Evolutionary conservation across 2,329 filamentous ascomycete species (phyloP).

Genomic region (Dothiorella sarmentorum): DNA sequence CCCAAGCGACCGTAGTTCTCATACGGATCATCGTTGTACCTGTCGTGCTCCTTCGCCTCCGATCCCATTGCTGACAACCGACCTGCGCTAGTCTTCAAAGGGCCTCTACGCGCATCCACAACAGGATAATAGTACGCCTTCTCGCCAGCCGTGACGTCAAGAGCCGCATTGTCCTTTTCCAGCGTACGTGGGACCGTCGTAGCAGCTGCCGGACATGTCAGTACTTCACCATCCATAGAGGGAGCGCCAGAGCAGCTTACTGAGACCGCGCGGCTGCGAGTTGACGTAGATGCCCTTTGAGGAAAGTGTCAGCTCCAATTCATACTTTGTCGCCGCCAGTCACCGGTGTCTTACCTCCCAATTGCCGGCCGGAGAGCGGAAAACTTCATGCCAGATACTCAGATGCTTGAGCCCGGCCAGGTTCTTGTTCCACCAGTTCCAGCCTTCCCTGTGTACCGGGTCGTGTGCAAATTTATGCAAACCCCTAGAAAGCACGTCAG

Average conservation of each 20-base stretch:
- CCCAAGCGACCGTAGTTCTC: constrained; percentile 9
- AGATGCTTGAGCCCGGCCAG: constrained; percentile 39
- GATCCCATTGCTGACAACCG: constrained; percentile 25
- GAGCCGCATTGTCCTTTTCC: constrained; percentile 11
- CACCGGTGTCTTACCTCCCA: constrained; percentile 43
- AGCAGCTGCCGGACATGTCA: constrained; percentile 16
- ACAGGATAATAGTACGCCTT: constrained; percentile 29
- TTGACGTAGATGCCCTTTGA: constrained; percentile 15
- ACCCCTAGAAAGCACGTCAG: constrained; percentile 22
- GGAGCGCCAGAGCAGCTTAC: background rate
- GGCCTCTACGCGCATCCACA: constrained; percentile 33
- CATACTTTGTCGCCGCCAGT: constrained; percentile 26
- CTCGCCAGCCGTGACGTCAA: constrained; percentile 16
- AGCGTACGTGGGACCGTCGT: constrained; percentile 24
- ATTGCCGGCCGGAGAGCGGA: constrained; percentile 41
- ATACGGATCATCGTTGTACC: constrained; percentile 22
- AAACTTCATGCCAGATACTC: constrained; percentile 56
- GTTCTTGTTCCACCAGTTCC: constrained; percentile 48
- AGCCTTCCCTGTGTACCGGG: constrained; percentile 46
- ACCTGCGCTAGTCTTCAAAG: constrained; percentile 33
- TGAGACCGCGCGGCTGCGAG: constrained; percentile 15
- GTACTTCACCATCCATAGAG: background rate
- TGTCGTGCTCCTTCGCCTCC: constrained; percentile 30
- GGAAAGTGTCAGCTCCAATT: background rate
- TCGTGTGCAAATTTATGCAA: constrained; percentile 54